Base-by-base conservation (phyloP, 2,329 filamentous ascomycete genomes). In the Lecanicillium sp. region DNA sequence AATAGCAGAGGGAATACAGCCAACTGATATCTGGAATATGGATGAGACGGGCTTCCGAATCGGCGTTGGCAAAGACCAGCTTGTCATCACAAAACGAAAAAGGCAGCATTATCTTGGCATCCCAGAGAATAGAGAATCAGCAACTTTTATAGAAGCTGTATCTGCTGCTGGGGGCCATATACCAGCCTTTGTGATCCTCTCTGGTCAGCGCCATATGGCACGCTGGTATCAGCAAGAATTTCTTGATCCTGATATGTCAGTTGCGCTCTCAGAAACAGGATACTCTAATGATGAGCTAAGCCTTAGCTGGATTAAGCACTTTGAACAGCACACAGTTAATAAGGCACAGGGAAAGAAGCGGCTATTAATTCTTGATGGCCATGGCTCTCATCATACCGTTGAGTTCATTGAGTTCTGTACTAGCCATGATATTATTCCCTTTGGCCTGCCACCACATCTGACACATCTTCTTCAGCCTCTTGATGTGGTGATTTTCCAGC, bases 11-110 rank as follows among this genome's bases (percentile, higher is more conserved):
- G 11, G 36, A 4, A 44, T 44, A 13, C 25, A 27, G 16, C 31
- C 35, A 9, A 32, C 35, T 11, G 30, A 36, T 35, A 41, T 41
- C 15, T 44, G 31, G 42, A 41, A 44, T 41, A 44, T 44, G 34
- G 42, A 41, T 32, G 22, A 45, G 41, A 29, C 45, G 40, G n/a
- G 54, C 48, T 51, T 48, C 8, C 39, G 30, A 19, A 55, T 39
- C 20, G 38, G 33, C 11, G 54, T 42, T 31, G 31, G 37, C 6
- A 34, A 35, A 14, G 29, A 40, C 19, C 6, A 39, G 5, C 9
- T 43, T 9, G 31, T 43, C 17, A 17, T 40, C 13, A 43, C 30
- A 25, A 11, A 27, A 40, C 35, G 20, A 7, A 27, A 30, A 41
- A 41, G 33, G 34, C 30, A 18, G 37, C 15, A 14, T 33, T 43